phyloP scores from a whole-genome alignment of 176 grass and related monocot species.

The Carex myosuroides region DNA sequence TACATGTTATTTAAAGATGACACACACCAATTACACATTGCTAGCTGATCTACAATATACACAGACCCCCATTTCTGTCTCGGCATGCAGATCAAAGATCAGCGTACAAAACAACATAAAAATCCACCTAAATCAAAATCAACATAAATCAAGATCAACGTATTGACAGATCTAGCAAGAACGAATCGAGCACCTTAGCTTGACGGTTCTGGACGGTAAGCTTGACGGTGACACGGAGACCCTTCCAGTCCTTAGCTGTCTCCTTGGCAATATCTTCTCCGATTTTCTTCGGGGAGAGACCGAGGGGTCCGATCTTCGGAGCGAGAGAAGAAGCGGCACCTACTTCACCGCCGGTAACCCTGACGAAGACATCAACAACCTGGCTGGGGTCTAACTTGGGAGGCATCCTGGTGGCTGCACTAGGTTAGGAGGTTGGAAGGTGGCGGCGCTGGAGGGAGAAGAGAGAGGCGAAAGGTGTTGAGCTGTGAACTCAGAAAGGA shows the following conservation, averaged over 20 bases:
- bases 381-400: slow-evolving; percentile 74
- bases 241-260: slow-evolving; percentile 96
- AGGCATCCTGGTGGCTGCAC: slow-evolving; percentile 35
- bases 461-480: slow-evolving; percentile 11
- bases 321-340: slow-evolving; percentile 87
- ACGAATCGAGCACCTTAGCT: slow-evolving; percentile 47
- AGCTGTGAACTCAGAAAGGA: background rate
- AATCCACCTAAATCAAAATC: background rate
- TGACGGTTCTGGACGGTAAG: slow-evolving; percentile 93
- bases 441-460: background rate
- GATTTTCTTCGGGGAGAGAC: slow-evolving; percentile 96
- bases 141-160: background rate
- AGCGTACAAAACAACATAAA: background rate
- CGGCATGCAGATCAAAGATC: background rate
- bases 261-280: slow-evolving; percentile 98
- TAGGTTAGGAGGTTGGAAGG: background rate
- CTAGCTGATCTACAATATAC: background rate
- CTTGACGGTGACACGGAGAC: slow-evolving; percentile 91
- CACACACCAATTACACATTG: background rate
- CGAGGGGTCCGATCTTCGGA: slow-evolving; percentile 85
- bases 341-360: slow-evolving; percentile 88
- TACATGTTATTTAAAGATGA: background rate
- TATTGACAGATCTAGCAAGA: background rate
- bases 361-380: slow-evolving; percentile 85
- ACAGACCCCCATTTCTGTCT: background rate